Evolutionary conservation across 2,329 filamentous ascomycete genomes (phyloP).

Genomic region (Dactylonectria estremocensis): DNA sequence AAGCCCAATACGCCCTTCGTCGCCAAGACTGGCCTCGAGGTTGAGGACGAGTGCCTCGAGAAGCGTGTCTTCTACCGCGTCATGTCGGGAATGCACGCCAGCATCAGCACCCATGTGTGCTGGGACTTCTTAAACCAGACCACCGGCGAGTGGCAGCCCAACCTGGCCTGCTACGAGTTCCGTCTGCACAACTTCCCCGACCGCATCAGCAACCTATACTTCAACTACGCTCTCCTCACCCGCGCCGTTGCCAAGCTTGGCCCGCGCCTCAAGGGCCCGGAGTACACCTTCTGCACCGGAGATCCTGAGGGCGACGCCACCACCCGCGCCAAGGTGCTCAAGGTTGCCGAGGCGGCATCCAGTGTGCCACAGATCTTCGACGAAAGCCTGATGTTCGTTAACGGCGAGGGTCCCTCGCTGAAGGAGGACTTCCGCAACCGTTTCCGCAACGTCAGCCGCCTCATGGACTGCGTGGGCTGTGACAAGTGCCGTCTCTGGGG

Average conservation of each 20-base stretch:
- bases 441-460: conserved; percentile 94
- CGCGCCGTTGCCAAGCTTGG: conserved; percentile 93
- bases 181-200: conserved; percentile 90
- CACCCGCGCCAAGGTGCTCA: conserved; percentile 87
- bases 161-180: conserved; percentile 88
- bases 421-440: conserved; percentile 98
- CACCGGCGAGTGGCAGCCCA: conserved; percentile 93
- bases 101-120: conserved; percentile 96
- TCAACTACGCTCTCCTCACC: conserved; percentile 97
- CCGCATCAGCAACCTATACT: conserved; percentile 96
- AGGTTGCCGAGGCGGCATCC: conserved; percentile 79
- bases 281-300: conserved; percentile 93
- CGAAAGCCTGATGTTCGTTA: conserved; percentile 94
- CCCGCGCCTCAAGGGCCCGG: conserved; percentile 76
- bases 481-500: conserved; percentile 99
- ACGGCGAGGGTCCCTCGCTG: conserved; percentile 79
- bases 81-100: conserved; percentile 97
- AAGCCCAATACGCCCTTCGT: conserved; percentile 71
- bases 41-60: conserved; percentile 94
- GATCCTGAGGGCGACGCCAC: conserved; percentile 83
- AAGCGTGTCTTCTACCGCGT: conserved; percentile 99
- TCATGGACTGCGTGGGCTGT: conserved; percentile 99
- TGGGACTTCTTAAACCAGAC: conserved; percentile 97
- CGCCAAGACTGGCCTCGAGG: conserved; percentile 77
- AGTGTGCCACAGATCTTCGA: conserved; percentile 89